Evolutionary conservation across 495 filamentous ascomycete species (phyloP).

Genomic region (Podospora sp.): DNA sequence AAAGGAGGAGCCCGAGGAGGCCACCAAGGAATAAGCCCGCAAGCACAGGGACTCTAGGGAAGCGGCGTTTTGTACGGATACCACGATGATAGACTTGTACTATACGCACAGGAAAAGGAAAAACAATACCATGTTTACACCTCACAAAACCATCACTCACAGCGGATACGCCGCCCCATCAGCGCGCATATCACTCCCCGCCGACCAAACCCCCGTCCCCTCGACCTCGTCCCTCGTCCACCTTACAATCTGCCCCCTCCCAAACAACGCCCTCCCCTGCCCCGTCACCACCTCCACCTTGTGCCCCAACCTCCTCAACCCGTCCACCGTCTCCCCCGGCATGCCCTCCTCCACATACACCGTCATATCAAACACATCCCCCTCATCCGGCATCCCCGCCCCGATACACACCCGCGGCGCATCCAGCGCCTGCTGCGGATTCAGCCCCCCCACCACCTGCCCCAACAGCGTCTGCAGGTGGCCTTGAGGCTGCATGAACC

Average conservation of each 20-base stretch:
- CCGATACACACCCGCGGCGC: slow-evolving; percentile 85
- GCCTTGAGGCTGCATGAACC: slow-evolving; percentile 98
- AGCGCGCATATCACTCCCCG: slow-evolving; percentile 84
- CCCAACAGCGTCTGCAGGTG: slow-evolving; percentile 95
- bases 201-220: slow-evolving; percentile 71
- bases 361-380: slow-evolving; percentile 37
- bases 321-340: slow-evolving; percentile 62
- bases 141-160: slow-evolving; percentile 24
- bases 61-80: slow-evolving; percentile 12
- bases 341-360: slow-evolving; percentile 90
- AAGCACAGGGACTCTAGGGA: slow-evolving; percentile 7
- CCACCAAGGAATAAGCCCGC: slow-evolving; percentile 29
- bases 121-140: slow-evolving; percentile 8
- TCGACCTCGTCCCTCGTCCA: slow-evolving; percentile 66
- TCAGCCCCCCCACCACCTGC: slow-evolving; percentile 81
- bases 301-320: slow-evolving; percentile 72
- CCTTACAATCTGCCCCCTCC: slow-evolving; percentile 86
- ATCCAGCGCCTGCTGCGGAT: slow-evolving; percentile 87
- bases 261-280: slow-evolving; percentile 74
- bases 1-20: slow-evolving; percentile 19
- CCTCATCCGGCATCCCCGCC: slow-evolving; percentile 61
- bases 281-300: slow-evolving; percentile 67
- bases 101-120: not conserved
- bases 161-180: slow-evolving; percentile 81
- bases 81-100: slow-evolving; percentile 2